Evolutionary conservation across 2,329 filamentous ascomycete species (phyloP), one percentile per base, ranked within the genome.

Genomic region (Ophiocordyceps unilateralis): DNA sequence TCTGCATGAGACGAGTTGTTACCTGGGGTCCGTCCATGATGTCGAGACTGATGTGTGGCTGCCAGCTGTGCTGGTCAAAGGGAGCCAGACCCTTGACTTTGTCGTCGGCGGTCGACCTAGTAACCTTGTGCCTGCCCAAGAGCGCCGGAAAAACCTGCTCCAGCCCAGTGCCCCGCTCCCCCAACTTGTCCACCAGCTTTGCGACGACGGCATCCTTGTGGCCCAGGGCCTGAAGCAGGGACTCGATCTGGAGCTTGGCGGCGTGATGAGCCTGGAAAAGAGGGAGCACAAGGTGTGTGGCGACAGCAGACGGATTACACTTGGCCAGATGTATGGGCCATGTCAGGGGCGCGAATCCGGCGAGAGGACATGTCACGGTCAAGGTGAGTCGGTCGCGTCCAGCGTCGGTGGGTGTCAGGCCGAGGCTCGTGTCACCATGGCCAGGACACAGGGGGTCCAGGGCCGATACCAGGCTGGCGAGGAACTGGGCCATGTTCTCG

Each of bases 401-500:
- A 15, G 56, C 51, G 37, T 60, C 61, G 11, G 62, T 43, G 12
- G 47, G 39, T 7, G 52, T 48, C 39, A 78, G 53, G 14, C 55
- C 60, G 43, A 78, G 51, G 45, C 58, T 59, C 48, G 65, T 72
- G 47, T 59, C 60, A 47, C 56, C 54, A 48, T 69, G 66, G 32
- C 63, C 64, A 19, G 56, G 54, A 32, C 62, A 61, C 19, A 53
- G 73, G 45, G 48, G 64, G 63, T 65, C 70, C 53, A 76, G 59
- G 24, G 70, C 68, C 36, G 62, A 61, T 41, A 64, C 59, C 17
- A 89, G 63, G 51, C 81, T 78, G 20, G 72, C 66, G 14, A 88
- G 63, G 42, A 89, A 75, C 41, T 78, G 76, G 22, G 61, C 56
- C 60, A 84, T 74, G 52, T 89, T 83, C 41, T 76, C 72, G 0